Evolutionary conservation across 148 eudicot genomes (phyloP).

Genomic region (Rhododendron vialii): DNA sequence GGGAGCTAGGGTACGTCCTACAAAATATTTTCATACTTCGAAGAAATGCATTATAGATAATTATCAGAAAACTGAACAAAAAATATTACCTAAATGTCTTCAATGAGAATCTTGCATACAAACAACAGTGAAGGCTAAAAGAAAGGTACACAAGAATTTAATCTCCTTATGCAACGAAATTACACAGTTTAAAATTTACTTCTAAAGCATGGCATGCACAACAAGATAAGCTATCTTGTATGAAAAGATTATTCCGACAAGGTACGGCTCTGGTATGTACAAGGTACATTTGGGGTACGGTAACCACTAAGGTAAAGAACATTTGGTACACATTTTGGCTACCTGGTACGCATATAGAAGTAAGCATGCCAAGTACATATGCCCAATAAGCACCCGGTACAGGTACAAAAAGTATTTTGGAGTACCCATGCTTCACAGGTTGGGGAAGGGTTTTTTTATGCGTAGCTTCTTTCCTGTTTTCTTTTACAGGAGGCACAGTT

Average conservation of each 20-base stretch:
- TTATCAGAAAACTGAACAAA: not conserved
- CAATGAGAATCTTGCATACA: not conserved
- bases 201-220: not conserved
- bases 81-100: not conserved
- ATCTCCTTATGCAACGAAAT: not conserved
- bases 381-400: not conserved
- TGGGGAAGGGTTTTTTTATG: not conserved
- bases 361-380: not conserved
- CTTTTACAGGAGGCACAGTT: not conserved
- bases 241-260: not conserved
- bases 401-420: not conserved
- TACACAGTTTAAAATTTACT: not conserved
- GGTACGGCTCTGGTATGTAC: not conserved
- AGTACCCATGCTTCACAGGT: not conserved
- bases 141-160: not conserved
- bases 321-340: not conserved
- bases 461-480: not conserved
- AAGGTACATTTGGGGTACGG: not conserved
- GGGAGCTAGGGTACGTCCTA: not conserved
- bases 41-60: not conserved
- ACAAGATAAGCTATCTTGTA: not conserved
- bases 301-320: not conserved
- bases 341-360: not conserved
- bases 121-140: not conserved
- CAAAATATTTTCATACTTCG: too few relatives aligned